Evolutionary conservation across 75 land plant genomes (phyloP), one percentile per base, ranked within the genome.

Genomic region (Adiantum capillusveneris): DNA sequence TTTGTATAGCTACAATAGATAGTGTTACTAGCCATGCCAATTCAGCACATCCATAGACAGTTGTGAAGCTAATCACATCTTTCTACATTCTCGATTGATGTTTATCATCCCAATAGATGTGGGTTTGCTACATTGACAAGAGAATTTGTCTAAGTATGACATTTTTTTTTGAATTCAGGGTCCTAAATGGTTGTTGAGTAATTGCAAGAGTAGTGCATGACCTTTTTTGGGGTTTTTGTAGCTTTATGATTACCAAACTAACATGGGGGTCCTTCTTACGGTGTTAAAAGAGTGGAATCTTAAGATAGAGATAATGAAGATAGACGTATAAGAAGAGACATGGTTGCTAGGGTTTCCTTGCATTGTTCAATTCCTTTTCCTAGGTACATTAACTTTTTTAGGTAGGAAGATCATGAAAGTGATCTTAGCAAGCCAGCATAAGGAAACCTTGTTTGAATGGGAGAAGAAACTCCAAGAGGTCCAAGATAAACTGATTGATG

Each of bases 231-330:
- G 3, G 37, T 34, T 34, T 9, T 5, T 60, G 66, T 70, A 94
- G 98, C 50, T 88, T 0, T 81, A 83, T 70, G 96, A 90, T 26
- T 84, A 81, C 46, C 98, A 94, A 57, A 74, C 84, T 69, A 79
- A 94, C 6, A 94, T 94, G 98, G 98, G 98, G 2, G 75, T 94
- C 57, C 75, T 94, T 19, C 65, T 94, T 11, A 31, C 90, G 48
- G 91, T 90, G 69, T 79, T 64, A 46, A 86, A 94, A 56, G 89
- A 91, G n/a, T 86, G 71, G 85, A 59, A 45, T 6, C 56, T 81
- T 27, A 78, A 84, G 54, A 73, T 64, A 44, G 91, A 94, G 53
- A 58, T 83, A 63, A 46, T 78, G 24, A 89, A 89, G 62, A 48
- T 30, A 5, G 49, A 68, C 45, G 65, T 72, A 31, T 79, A 76